A percentile compares a stretch with the other conserved stretches of the same genome.
phyloP scores from a whole-genome alignment of 805 yeast species.

The Komagataella mondaviorum region DNA sequence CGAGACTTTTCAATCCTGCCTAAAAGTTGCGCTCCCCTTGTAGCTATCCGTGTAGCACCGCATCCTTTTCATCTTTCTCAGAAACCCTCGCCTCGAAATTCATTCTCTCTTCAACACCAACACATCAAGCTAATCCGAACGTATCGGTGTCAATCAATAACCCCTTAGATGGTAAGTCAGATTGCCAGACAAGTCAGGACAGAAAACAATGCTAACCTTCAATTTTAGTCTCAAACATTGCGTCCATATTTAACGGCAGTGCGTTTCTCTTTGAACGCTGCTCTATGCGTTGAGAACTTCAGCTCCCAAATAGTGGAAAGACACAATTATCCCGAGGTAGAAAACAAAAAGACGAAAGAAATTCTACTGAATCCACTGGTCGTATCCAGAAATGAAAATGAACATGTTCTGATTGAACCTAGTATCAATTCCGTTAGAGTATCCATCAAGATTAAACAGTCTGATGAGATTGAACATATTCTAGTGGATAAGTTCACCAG shows the following conservation, averaged over 20 bases:
- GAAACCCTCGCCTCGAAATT: neutral
- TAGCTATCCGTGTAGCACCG: neutral
- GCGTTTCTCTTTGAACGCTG: slow-evolving; percentile 84
- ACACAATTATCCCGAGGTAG: slow-evolving; percentile 95
- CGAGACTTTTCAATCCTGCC: neutral
- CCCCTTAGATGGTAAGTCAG: neutral
- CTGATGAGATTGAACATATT: slow-evolving; percentile 92
- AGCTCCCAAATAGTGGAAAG: slow-evolving; percentile 94
- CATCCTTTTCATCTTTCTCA: neutral
- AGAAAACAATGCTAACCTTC: neutral
- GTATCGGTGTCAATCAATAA: neutral
- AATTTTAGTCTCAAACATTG: slow-evolving; percentile 77
- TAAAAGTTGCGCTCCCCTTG: neutral
- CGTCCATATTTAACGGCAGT: slow-evolving; percentile 93
- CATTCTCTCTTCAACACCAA: neutral
- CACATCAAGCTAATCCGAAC: neutral
- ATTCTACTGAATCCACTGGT: slow-evolving; percentile 80
- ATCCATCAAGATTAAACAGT: slow-evolving; percentile 87
- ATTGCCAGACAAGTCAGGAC: too few species aligned
- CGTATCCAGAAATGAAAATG: slow-evolving; percentile 88
- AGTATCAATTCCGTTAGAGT: slow-evolving; percentile 87
- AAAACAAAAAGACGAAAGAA: slow-evolving; percentile 72
- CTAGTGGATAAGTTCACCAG: slow-evolving; percentile 90
- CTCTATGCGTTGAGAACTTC: slow-evolving; percentile 83
- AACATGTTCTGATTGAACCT: slow-evolving; percentile 84